These are phyloP conservation scores for Cystofilobasidium macerans DNA, from an alignment of 768 basidiomycete species.

Conservation along the genomic window DNA sequence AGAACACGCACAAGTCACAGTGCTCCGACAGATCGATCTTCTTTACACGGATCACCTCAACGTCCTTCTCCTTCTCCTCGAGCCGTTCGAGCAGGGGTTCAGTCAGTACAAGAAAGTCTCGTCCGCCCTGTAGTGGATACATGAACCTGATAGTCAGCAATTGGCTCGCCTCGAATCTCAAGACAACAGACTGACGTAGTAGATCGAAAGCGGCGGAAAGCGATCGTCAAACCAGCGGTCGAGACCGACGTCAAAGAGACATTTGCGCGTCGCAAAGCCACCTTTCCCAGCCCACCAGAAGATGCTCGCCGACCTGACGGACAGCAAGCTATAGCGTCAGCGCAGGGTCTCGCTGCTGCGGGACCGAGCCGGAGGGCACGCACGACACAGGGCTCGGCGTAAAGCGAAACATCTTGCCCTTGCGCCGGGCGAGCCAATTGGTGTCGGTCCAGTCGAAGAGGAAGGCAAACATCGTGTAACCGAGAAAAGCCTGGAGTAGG, in stretches of 20 bases:
- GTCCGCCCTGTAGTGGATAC: conserved; percentile 10
- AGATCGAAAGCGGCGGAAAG: conserved; percentile 43
- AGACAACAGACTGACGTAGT: conserved; percentile 26
- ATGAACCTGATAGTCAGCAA: too few relatives aligned
- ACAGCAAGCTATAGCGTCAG: too few relatives aligned
- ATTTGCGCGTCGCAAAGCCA: conserved; percentile 42
- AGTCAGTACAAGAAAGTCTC: conserved; percentile 36
- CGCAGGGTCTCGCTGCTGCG: too few relatives aligned
- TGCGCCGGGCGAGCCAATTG: conserved; percentile 44
- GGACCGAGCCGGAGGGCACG: conserved; percentile 40
- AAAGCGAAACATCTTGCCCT: conserved; percentile 47
- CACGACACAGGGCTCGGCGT: conserved; percentile 45
- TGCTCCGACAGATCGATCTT: conserved; percentile 41
- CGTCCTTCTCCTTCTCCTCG: conserved; percentile 40
- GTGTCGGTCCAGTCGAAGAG: conserved; percentile 44
- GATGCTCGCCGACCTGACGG: conserved; percentile 22
- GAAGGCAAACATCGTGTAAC: conserved; percentile 44
- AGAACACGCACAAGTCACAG: conserved; percentile 17
- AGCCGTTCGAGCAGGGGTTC: conserved; percentile 44
- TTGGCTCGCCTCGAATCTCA: too few relatives aligned
- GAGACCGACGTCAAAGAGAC: conserved; percentile 37
- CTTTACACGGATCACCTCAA: conserved; percentile 42
- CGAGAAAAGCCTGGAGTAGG: conserved; percentile 10
- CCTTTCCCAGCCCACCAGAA: conserved; percentile 43
- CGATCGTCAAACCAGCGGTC: conserved; percentile 44